These are phyloP conservation scores for Nothophytophthora sp. DNA, from an alignment of 352 stramenopile genomes.

Conservation along the genomic window DNA sequence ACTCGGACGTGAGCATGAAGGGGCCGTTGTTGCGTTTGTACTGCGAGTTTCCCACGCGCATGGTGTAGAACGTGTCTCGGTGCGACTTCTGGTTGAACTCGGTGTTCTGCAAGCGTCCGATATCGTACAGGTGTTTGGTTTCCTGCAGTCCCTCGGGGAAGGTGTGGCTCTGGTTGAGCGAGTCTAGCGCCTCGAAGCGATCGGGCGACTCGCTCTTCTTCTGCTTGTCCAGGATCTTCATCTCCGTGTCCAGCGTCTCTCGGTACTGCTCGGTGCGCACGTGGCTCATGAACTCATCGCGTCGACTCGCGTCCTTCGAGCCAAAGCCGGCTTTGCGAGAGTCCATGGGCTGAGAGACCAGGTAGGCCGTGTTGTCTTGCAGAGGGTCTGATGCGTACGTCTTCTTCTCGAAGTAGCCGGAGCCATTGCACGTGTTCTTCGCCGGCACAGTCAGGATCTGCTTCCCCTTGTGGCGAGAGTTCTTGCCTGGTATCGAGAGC, in stretches of 20 bases:
- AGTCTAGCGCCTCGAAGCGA: conserved; percentile 42
- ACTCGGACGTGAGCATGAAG: conserved; percentile 80
- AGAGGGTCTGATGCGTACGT: conserved; percentile 87
- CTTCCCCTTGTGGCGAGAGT: conserved; percentile 73
- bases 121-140: conserved; percentile 83
- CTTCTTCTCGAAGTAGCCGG: conserved; percentile 87
- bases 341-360: conserved; percentile 86
- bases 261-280: conserved; percentile 91
- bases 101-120: conserved; percentile 73
- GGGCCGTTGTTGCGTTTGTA: conserved; percentile 80
- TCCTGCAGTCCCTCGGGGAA: conserved; percentile 76
- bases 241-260: conserved; percentile 83
- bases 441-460: conserved; percentile 68
- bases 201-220: conserved; percentile 43
- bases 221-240: conserved; percentile 79
- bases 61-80: conserved; percentile 84
- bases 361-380: conserved; percentile 87
- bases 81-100: conserved; percentile 87
- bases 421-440: conserved; percentile 81
- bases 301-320: conserved; percentile 88
- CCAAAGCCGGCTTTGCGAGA: conserved; percentile 90
- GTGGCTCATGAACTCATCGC: conserved; percentile 92
- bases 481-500: conserved; percentile 70
- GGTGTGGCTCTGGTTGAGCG: conserved; percentile 41
- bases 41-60: conserved; percentile 74